These are phyloP conservation scores for Leptographium lundbergii DNA, from an alignment of 2,329 filamentous ascomycete genomes.

Conservation along the genomic window DNA sequence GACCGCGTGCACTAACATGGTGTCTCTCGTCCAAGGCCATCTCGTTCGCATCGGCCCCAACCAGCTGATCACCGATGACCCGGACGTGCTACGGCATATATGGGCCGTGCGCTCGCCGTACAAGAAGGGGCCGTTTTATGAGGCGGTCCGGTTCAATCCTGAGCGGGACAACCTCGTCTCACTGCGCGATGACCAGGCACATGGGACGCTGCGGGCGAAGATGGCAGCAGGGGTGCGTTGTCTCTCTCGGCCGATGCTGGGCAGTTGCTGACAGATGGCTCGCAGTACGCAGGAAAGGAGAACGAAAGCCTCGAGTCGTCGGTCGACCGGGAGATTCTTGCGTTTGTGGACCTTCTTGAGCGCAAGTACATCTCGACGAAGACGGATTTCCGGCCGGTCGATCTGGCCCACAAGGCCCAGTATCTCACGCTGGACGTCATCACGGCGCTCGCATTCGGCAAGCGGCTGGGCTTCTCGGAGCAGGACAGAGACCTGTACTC, in stretches of 20 bases:
- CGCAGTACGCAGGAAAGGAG: conserved; percentile 17
- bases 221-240: conserved; percentile 29
- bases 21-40: conserved; percentile 7
- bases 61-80: conserved; percentile 16
- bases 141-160: conserved; percentile 23
- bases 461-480: conserved; percentile 32
- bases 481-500: conserved; percentile 30
- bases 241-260: background rate
- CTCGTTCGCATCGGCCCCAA: conserved; percentile 17
- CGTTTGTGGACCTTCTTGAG: conserved; percentile 27
- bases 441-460: conserved; percentile 35
- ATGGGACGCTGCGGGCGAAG: conserved; percentile 26
- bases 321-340: conserved; percentile 15
- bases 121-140: conserved; percentile 24
- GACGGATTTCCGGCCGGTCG: conserved; percentile 17
- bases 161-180: conserved; percentile 24
- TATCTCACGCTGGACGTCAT: conserved; percentile 45
- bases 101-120: conserved; percentile 24
- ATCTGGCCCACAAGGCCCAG: conserved; percentile 35
- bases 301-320: conserved; percentile 15
- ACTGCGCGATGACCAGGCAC: conserved; percentile 21
- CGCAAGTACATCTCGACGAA: conserved; percentile 22
- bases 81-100: conserved; percentile 17
- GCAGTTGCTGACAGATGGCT: background rate
- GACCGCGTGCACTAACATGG: too few species aligned